Evolutionary conservation across 768 basidiomycete genomes (phyloP).

Genomic region (Clitopilus hobsonii): DNA sequence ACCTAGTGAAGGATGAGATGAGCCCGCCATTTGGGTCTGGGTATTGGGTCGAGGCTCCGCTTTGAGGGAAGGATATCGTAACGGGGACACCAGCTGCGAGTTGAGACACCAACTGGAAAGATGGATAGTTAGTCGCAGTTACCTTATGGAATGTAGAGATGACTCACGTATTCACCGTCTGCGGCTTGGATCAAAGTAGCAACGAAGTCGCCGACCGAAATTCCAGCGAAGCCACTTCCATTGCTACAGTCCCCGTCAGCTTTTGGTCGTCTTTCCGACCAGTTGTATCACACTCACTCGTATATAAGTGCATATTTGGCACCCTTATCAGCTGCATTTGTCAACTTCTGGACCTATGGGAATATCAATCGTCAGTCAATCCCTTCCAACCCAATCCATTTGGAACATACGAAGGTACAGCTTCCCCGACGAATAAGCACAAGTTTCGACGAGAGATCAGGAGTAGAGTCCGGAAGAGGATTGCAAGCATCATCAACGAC

Average conservation of each 20-base stretch:
- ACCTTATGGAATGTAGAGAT: not conserved
- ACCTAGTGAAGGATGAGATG: conserved; percentile 47
- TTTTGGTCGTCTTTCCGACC: not conserved
- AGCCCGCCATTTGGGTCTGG: conserved; percentile 51
- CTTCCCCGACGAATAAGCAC: conserved; percentile 56
- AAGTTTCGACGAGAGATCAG: conserved; percentile 49
- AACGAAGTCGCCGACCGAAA: conserved; percentile 40
- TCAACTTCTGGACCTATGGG: conserved; percentile 41
- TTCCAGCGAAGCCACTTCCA: conserved; percentile 38
- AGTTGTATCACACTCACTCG: conserved; percentile 32
- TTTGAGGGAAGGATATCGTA: conserved; percentile 44
- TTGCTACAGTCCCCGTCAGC: conserved; percentile 28
- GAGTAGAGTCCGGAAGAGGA: conserved; percentile 45
- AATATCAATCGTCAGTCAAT: not conserved
- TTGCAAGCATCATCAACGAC: conserved; percentile 56
- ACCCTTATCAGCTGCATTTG: conserved; percentile 50
- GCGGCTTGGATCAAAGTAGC: conserved; percentile 48
- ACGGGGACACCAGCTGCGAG: conserved; percentile 39
- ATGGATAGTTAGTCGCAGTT: not conserved
- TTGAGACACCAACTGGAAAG: conserved; percentile 40
- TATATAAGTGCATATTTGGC: conserved; percentile 47
- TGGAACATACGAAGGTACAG: conserved; percentile 47
- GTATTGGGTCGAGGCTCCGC: conserved; percentile 34
- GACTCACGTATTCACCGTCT: conserved; percentile 51
- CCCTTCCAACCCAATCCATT: not conserved